Base-by-base conservation (phyloP, 345 rosid species). In the Theobroma cacao region DNA sequence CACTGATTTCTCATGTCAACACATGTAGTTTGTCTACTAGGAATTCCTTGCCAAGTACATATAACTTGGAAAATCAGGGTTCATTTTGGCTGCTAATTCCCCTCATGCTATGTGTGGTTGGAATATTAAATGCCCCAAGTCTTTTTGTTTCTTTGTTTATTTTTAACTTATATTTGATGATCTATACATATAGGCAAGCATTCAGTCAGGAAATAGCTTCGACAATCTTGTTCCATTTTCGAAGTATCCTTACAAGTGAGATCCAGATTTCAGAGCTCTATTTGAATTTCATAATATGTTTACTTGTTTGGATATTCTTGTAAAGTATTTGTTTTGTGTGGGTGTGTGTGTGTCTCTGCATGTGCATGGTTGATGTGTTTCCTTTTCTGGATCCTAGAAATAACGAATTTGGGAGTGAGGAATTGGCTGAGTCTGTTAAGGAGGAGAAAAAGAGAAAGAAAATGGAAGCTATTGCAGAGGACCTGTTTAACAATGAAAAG, bases 371-470 rank as follows among this genome's bases (percentile, higher is more conserved):
- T 67, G 18, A 45, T 62, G 12, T 24, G 52, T 56, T 76, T 65
- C 77, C 38, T 31, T 72, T 76, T 22, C 56, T 72, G 79, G 80
- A 72, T 78, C 62, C 15, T 68, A 95, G 99, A 80, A 94, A 92
- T 60, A 77, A 85, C 10, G 90, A 83, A 28, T 66, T 50, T 17
- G 87, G 82, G 65, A 87, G 68, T 38, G 89, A 83, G 67, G 93
- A 88, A 12, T 72, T 86, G 80, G 85, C 80, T 24, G 87, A 88
- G 68, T 86, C 82, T 61, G 68, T 91, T 80, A 92, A 85, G 82
- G 94, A 92, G 89, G 99, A 95, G 84, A 92, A 88, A 81, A 93
- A 81, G 80, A 88, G 94, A 80, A 93, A 91, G 88, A 90, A 95
- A 81, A 78, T 80, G 90, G 98, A 95, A 84, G 96, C 99, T 67